phyloP scores from a whole-genome alignment of 2,329 filamentous ascomycete genomes.

The Claviceps sp. region DNA sequence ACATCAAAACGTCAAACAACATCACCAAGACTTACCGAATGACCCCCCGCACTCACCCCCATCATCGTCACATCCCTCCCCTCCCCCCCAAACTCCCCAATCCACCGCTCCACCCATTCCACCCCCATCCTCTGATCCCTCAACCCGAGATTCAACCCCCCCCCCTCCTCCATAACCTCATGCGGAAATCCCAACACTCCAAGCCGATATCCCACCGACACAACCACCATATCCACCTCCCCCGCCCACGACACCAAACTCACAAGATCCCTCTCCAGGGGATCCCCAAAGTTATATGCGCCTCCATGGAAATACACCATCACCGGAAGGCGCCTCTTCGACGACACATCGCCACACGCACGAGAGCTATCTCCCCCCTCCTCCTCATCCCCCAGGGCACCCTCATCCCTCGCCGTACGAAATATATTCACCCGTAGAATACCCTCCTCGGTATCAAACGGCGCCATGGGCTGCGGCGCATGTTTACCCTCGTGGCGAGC shows the following conservation, averaged over 20 bases:
- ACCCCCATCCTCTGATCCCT: slow-evolving; percentile 47
- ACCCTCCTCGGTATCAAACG: slow-evolving; percentile 30
- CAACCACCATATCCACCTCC: slow-evolving; percentile 36
- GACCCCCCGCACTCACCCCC: slow-evolving; percentile 49
- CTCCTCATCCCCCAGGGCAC: no score
- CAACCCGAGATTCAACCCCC: slow-evolving; percentile 49
- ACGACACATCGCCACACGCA: no score
- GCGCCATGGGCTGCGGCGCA: slow-evolving; percentile 11
- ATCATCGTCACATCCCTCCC: slow-evolving; percentile 41
- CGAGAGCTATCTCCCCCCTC: no score
- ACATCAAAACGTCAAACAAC: neutral
- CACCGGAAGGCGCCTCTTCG: slow-evolving; percentile 23
- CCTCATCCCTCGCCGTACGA: slow-evolving; percentile 17
- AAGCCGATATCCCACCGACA: slow-evolving; percentile 51
- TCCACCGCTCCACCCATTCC: slow-evolving; percentile 47
- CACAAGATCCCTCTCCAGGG: slow-evolving; percentile 43
- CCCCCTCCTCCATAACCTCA: slow-evolving; percentile 35
- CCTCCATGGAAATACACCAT: slow-evolving; percentile 52
- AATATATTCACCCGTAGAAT: slow-evolving; percentile 41
- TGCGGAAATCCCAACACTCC: slow-evolving; percentile 55
- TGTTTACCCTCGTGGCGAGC: slow-evolving; percentile 23
- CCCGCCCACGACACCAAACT: slow-evolving; percentile 45
- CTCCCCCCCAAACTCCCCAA: slow-evolving; percentile 44
- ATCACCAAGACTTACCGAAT: slow-evolving; percentile 32
- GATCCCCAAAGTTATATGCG: slow-evolving; percentile 42